A percentile compares a stretch with the other conserved stretches of the same genome.
Evolutionary conservation across 208 protist species (phyloP).

Genomic region (Leishmania mexicana): DNA sequence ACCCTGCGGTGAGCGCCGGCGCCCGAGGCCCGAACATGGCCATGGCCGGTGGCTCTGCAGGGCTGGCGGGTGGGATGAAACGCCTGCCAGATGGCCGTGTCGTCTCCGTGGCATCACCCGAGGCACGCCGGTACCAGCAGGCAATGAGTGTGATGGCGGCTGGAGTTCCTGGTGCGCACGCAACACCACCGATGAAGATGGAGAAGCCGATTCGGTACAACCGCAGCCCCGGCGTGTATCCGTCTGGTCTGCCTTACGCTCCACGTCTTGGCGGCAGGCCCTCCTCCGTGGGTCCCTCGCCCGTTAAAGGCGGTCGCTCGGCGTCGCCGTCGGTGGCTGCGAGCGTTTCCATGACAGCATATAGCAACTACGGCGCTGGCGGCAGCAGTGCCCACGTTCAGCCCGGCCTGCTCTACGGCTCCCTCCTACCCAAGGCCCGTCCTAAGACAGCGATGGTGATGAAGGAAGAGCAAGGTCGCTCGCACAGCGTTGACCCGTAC

Average conservation of each 20-base stretch:
- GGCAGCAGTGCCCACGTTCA: constrained; percentile 31
- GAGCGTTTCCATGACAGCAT: neutral
- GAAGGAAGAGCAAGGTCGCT: constrained; percentile 17
- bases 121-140: constrained; percentile 2
- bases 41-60: constrained; percentile 14
- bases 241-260: neutral
- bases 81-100: constrained; percentile 21
- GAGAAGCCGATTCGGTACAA: neutral
- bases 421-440: constrained; percentile 47
- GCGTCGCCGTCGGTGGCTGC: constrained; percentile 17
- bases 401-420: constrained; percentile 61
- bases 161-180: neutral
- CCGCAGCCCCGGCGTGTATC: neutral
- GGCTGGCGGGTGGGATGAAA: neutral
- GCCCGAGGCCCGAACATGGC: neutral
- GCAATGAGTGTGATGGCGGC: neutral
- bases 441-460: constrained; percentile 49
- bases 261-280: neutral
- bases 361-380: constrained; percentile 1
- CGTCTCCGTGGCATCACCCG: constrained; percentile 23
- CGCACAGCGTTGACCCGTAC: constrained; percentile 24
- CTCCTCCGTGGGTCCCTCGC: neutral
- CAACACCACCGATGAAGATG: neutral
- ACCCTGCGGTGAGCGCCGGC: too few species aligned
- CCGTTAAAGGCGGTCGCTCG: neutral